Percentiles rank a stretch among this genome's conserved stretches.
phyloP scores from a whole-genome alignment of 345 rosid species.

The Noccaea bulbosa region DNA sequence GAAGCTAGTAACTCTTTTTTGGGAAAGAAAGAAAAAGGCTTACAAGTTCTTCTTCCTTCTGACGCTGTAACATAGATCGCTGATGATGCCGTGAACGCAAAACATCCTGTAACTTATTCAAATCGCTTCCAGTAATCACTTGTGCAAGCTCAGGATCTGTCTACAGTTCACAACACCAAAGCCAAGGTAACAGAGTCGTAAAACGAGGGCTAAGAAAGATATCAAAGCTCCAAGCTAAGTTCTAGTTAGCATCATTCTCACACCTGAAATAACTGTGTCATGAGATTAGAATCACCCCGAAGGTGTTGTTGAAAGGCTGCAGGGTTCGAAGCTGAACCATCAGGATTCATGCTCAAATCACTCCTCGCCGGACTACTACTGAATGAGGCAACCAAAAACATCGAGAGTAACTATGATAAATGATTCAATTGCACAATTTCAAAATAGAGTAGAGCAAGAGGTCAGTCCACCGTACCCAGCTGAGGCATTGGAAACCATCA shows the following conservation, averaged over 20 bases:
- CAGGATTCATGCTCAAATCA: conserved; percentile 70
- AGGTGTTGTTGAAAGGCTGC: conserved; percentile 86
- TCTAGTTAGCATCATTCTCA: conserved; percentile 11
- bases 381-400: conserved; percentile 17
- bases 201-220: conserved; percentile 1
- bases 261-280: conserved; percentile 90
- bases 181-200: conserved; percentile 15
- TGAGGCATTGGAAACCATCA: conserved; percentile 76
- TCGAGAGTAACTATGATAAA: background rate
- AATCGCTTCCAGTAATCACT: conserved; percentile 82
- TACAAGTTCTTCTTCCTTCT: conserved; percentile 81
- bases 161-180: conserved; percentile 46
- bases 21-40: conserved; percentile 44
- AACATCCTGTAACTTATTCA: conserved; percentile 74
- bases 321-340: conserved; percentile 92
- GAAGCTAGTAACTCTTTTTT: background rate
- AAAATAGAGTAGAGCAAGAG: conserved; percentile 12
- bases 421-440: background rate
- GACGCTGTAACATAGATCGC: conserved; percentile 66
- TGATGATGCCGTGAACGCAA: conserved; percentile 72
- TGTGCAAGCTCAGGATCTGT: conserved; percentile 92
- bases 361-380: conserved; percentile 41
- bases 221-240: background rate
- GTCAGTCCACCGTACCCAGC: conserved; percentile 48
- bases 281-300: conserved; percentile 69